Base-by-base conservation (phyloP, 495 filamentous ascomycete species). In the Penicillium angulare region DNA sequence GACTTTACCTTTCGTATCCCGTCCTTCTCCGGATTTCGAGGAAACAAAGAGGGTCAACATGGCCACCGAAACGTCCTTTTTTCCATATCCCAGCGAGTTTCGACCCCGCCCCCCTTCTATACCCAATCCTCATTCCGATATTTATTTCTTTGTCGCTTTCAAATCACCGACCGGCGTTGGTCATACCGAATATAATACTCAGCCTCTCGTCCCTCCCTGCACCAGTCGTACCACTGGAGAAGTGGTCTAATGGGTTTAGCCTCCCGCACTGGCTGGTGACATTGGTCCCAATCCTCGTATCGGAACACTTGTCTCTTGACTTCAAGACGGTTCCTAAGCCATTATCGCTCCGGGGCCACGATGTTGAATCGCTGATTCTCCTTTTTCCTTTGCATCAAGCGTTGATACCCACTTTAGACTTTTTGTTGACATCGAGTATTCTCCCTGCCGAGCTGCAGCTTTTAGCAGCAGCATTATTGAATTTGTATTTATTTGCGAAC, bases 61-160 rank as follows among this genome's bases (percentile, higher is more conserved):
- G 61, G 55, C 43, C 64, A 22, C 65, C 64, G 7, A 61, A 57
- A 50, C 52, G 63, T 7, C 49, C 59, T 12, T 68, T 64, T 22
- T 72, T 78, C 61, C 81, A 66, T 38, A 72, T 95, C 15, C 88
- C 90, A 1, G 61, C 83, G 10, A 74, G 79, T 21, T 96, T 97
- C 65, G 93, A 98, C 60, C 93, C 90, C 2, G 93, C 93, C 13
- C 89, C 93, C 5, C 71, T 97, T 7, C 73, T 98, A 16, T 98
- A 97, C 59, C 95, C 93, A 2, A 73, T 85, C 1, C 55, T 86
- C 0, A 75, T 96, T 7, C 89, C 93, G 2, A 58, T 93, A 7
- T 76, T 89, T 16, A 85, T 95, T 29, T 86, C 93, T 3, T 65
- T 93, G 5, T 86, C 90, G 13, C 75, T 96, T n/a, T 78, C 83